Conservation (phyloP, 345 rosid genomes). For the Lepidium aucheri region DNA sequence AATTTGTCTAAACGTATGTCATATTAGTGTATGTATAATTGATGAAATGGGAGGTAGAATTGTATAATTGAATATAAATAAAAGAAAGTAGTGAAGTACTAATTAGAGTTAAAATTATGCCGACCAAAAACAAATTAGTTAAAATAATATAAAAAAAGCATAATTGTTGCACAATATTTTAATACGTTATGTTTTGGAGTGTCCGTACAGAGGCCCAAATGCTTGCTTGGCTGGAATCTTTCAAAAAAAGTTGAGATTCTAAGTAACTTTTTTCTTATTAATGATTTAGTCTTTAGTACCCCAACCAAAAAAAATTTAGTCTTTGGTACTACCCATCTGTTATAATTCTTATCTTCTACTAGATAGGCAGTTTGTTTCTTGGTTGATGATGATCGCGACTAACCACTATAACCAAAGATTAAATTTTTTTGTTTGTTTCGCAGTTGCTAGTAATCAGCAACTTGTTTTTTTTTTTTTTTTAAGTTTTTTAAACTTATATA, state of each 20-base stretch:
- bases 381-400: too few species aligned
- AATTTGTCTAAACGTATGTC: too few species aligned
- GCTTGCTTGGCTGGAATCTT: constrained; percentile 32
- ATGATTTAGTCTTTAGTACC: background rate
- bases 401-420: too few species aligned
- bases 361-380: too few species aligned
- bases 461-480: too few species aligned
- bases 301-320: too few species aligned
- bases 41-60: background rate
- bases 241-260: constrained; percentile 7
- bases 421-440: too few species aligned
- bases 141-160: background rate
- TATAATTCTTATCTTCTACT: too few species aligned
- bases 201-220: constrained; percentile 25
- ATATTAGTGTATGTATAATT: too few species aligned
- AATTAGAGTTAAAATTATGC: background rate
- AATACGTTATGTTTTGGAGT: constrained; percentile 5
- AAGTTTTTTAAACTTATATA: too few species aligned
- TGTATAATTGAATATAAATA: background rate
- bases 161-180: background rate
- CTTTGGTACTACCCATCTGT: too few species aligned
- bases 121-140: background rate
- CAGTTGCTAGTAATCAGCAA: too few species aligned
- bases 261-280: background rate
- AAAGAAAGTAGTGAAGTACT: background rate